Base-by-base conservation (phyloP, 225 moss, liverwort and hornwort species). In the Neckera pumila region DNA sequence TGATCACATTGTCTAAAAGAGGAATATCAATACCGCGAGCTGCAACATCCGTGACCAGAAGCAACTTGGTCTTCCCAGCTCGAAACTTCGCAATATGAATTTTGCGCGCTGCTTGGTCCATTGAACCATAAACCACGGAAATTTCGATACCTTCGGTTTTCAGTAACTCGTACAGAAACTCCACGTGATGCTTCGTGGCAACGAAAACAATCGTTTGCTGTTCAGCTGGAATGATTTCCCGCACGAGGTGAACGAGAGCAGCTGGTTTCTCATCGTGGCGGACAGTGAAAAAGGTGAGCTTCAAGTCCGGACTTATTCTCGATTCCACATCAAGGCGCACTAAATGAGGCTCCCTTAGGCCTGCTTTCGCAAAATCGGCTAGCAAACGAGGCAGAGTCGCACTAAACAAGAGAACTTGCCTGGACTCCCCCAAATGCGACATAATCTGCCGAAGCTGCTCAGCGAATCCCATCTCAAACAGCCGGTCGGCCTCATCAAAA, bases 51-150 rank as follows among this genome's bases (percentile, higher is more conserved):
- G 98, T 98, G 60, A 98, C 98, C 76, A 98, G 92, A 11, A 98
- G 92, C 53, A 97, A 84, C 95, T 93, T 98, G 31, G 98, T 97
- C 91, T 93, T 97, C 88, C 96, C 92, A 31, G 96, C 98, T 71
- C 97, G 93, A 83, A 98, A 98, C 91, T 99, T 99, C 12, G 98
- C 98, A 57, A 99, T 96, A 62, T 79, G 96, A 66, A 99, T 96
- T 61, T 97, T 99, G 10, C 98, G 95, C 53, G 98, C 98, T 64
- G 98, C 92, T 92, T 97, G 97, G 88, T 99, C 98, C 98, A 99
- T 97, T 40, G 96, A 94, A 76, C 98, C 98, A 87, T 99, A 97
- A 11, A 99, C 97, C 26, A 97, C 92, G 14, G 93, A 93, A 12
- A 93, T 89, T 22, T 91, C 93, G 21, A 93, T 87, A 34, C 93